Evolutionary conservation across 2,329 filamentous ascomycete species (phyloP).

Genomic region (Orbilia quercus): DNA sequence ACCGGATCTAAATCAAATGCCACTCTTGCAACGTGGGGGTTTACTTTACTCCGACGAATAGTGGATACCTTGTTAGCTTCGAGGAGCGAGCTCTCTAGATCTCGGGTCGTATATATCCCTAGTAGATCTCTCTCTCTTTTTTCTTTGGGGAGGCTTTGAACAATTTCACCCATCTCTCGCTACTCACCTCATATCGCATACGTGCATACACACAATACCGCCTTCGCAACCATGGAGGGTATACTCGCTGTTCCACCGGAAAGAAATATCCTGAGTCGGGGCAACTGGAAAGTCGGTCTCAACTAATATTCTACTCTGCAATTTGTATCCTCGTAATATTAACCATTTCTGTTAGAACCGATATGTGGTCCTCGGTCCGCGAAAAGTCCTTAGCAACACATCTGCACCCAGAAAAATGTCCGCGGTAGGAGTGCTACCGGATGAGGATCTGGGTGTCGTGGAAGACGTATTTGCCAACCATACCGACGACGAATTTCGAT

Average conservation of each 20-base stretch:
- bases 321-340: no score
- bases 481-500: constrained; percentile 32
- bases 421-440: constrained; percentile 22
- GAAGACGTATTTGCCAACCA: constrained; percentile 53
- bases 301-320: no score
- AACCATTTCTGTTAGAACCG: constrained; percentile 31
- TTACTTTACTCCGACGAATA: constrained; percentile 23
- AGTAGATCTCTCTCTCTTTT: constrained; percentile 21
- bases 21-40: constrained; percentile 33
- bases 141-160: constrained; percentile 2
- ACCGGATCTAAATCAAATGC: constrained; percentile 7
- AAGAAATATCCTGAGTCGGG: constrained; percentile 51
- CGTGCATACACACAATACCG: constrained; percentile 4
- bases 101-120: constrained; percentile 45
- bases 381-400: constrained; percentile 51
- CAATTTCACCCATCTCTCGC: constrained; percentile 11
- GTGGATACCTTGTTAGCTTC: constrained; percentile 37
- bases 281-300: constrained; percentile 55
- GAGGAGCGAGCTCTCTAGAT: constrained; percentile 12
- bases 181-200: no score
- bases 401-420: constrained; percentile 55
- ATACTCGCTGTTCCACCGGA: constrained; percentile 51
- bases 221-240: constrained; percentile 41
- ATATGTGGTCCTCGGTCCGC: constrained; percentile 52
- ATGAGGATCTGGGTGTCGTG: constrained; percentile 42